Evolutionary conservation across 148 eudicot species (phyloP).

Genomic region (Selenicereus undatus): DNA sequence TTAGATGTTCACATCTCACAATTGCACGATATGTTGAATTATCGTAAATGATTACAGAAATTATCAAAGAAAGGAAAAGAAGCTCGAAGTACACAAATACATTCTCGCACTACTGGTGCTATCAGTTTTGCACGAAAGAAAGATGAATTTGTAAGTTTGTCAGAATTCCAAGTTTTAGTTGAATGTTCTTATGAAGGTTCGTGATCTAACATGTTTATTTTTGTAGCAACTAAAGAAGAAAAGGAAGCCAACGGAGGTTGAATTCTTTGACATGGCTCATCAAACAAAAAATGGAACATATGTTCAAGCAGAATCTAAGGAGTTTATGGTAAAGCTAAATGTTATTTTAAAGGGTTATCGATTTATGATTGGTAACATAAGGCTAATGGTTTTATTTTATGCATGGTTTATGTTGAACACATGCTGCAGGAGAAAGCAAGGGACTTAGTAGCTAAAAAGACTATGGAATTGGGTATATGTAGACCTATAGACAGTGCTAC

Average conservation of each 20-base stretch:
- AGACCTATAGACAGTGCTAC: not conserved
- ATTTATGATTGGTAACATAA: not conserved
- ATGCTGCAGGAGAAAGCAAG: not conserved
- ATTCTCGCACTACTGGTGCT: not conserved
- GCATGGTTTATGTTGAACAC: not conserved
- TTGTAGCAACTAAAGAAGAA: not conserved
- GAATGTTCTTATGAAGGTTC: not conserved
- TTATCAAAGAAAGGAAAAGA: not conserved
- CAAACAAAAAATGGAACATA: not conserved
- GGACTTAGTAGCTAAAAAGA: not conserved
- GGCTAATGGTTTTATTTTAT: not conserved
- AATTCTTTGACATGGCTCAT: not conserved
- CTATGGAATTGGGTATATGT: not conserved
- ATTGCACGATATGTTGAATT: not conserved
- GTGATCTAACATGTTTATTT: not conserved
- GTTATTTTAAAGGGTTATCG: not conserved
- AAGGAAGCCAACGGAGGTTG: constrained; percentile 1
- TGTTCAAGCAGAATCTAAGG: not conserved
- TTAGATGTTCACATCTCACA: too few species aligned
- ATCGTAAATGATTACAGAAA: not conserved
- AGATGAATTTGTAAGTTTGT: not conserved
- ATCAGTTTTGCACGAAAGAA: not conserved
- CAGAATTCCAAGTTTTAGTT: not conserved
- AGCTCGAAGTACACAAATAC: not conserved
- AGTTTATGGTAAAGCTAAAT: not conserved